phyloP scores from a whole-genome alignment of 805 yeast genomes.

The Yarrowia yakushimensis region DNA sequence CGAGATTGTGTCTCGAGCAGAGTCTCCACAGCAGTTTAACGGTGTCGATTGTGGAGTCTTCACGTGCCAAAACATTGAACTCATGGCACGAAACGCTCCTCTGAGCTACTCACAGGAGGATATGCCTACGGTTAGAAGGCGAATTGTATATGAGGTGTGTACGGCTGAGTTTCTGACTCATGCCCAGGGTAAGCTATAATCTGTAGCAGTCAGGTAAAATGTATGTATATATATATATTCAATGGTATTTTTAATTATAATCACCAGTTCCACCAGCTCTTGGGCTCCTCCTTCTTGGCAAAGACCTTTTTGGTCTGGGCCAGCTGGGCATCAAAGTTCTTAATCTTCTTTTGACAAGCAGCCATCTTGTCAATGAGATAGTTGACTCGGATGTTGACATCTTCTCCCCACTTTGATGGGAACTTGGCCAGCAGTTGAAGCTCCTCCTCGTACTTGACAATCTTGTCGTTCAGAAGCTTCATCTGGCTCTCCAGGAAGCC shows the following conservation, averaged over 20 bases:
- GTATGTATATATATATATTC: background rate
- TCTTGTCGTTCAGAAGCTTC: slow-evolving; percentile 56
- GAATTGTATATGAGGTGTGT: slow-evolving; percentile 58
- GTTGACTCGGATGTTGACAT: slow-evolving; percentile 55
- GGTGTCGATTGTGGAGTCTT: slow-evolving; percentile 96
- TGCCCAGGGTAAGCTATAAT: background rate
- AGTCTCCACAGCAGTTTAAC: slow-evolving; percentile 82
- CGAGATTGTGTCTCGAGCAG: slow-evolving; percentile 34
- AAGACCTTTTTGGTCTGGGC: slow-evolving; percentile 31
- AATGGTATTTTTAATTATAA: background rate
- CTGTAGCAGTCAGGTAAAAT: background rate
- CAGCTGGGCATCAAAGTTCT: slow-evolving; percentile 44
- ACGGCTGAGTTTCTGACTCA: slow-evolving; percentile 4
- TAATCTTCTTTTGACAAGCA: slow-evolving; percentile 51
- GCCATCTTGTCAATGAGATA: slow-evolving; percentile 68
- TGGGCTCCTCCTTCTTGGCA: background rate
- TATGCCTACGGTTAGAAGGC: slow-evolving; percentile 61
- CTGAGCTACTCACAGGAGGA: slow-evolving; percentile 62
- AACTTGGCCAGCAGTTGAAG: slow-evolving; percentile 51
- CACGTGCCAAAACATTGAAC: slow-evolving; percentile 72
- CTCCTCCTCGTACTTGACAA: slow-evolving; percentile 68
- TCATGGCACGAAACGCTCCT: slow-evolving; percentile 49
- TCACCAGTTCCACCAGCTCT: slow-evolving; percentile 6
- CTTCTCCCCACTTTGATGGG: slow-evolving; percentile 44
- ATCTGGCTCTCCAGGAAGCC: slow-evolving; percentile 55